phyloP scores from a whole-genome alignment of 306 rosid genomes.

The Hylodesmum podocarpum region DNA sequence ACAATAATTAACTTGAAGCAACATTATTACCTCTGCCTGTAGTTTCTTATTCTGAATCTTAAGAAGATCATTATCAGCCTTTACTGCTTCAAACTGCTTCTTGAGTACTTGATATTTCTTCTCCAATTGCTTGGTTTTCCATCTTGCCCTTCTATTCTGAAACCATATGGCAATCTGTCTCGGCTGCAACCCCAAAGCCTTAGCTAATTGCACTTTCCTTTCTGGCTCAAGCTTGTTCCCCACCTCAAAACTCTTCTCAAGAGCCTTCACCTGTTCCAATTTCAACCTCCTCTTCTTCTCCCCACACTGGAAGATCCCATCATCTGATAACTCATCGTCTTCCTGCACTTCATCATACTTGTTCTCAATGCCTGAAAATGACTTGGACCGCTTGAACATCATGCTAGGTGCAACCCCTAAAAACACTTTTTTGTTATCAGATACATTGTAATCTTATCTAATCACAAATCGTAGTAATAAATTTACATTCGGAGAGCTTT shows the following conservation, averaged over 20 bases:
- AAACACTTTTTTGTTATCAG: not conserved
- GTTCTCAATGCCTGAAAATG: constrained; percentile 64
- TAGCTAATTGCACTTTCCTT: constrained; percentile 76
- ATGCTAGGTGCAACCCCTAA: constrained; percentile 48
- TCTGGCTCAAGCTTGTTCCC: constrained; percentile 91
- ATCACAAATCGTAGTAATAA: too few species aligned
- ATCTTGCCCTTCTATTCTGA: constrained; percentile 88
- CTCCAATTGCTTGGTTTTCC: constrained; percentile 85
- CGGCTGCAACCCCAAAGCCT: constrained; percentile 72
- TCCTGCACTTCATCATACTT: constrained; percentile 43
- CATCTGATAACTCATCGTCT: constrained; percentile 79
- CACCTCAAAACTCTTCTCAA: constrained; percentile 87
- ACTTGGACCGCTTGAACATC: constrained; percentile 75
- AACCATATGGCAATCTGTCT: constrained; percentile 91
- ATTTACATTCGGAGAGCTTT: too few species aligned
- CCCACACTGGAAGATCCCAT: constrained; percentile 63
- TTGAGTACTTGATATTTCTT: constrained; percentile 64
- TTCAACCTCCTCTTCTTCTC: constrained; percentile 88
- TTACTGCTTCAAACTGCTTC: constrained; percentile 69
- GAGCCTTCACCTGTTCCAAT: constrained; percentile 76
- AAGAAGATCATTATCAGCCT: constrained; percentile 64
- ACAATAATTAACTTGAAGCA: not conserved
- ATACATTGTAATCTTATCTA: too few species aligned
- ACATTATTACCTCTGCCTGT: constrained; percentile 52
- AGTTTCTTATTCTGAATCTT: constrained; percentile 69